Evolutionary conservation across 139 green algal genomes (phyloP).

Genomic region (Coelastrella sp.): DNA sequence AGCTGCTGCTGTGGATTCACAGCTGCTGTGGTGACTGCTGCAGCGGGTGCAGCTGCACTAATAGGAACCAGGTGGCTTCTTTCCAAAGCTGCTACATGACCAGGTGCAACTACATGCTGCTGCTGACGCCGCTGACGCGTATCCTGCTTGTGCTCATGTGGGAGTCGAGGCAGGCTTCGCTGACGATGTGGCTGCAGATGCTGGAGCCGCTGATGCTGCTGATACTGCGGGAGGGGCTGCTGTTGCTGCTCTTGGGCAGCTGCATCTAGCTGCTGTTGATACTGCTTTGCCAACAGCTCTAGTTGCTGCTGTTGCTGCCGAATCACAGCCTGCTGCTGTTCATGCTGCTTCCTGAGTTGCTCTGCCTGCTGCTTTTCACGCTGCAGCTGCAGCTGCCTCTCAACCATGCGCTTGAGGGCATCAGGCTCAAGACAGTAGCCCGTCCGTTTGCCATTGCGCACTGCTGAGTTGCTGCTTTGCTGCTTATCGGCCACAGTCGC

Average conservation of each 20-base stretch:
- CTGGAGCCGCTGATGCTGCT: slow-evolving; percentile 26
- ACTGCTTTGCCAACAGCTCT: too few relatives aligned
- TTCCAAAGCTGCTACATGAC: neutral
- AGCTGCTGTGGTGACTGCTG: neutral
- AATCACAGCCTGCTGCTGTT: neutral
- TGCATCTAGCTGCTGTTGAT: slow-evolving; percentile 16
- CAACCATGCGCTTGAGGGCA: neutral
- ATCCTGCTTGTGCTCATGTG: neutral
- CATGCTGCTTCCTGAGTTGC: slow-evolving; percentile 3
- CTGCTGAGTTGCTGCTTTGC: neutral
- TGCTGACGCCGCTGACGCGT: neutral
- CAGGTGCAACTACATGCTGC: neutral
- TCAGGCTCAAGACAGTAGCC: slow-evolving; percentile 24
- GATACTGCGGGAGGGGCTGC: neutral
- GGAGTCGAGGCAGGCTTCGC: neutral
- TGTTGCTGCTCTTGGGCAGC: neutral
- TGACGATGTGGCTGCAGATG: slow-evolving; percentile 6
- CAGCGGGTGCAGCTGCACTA: slow-evolving; percentile 4
- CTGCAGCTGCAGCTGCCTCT: neutral
- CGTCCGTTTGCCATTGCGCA: slow-evolving; percentile 25
- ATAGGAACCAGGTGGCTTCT: neutral
- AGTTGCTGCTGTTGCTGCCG: neutral
- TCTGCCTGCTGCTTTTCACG: slow-evolving; percentile 7
- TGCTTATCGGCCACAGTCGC: neutral
- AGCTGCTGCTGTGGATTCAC: slow-evolving; percentile 3